These are phyloP conservation scores for Fusarium sp. DNA, from an alignment of 2,329 filamentous ascomycete genomes.

Conservation along the genomic window DNA sequence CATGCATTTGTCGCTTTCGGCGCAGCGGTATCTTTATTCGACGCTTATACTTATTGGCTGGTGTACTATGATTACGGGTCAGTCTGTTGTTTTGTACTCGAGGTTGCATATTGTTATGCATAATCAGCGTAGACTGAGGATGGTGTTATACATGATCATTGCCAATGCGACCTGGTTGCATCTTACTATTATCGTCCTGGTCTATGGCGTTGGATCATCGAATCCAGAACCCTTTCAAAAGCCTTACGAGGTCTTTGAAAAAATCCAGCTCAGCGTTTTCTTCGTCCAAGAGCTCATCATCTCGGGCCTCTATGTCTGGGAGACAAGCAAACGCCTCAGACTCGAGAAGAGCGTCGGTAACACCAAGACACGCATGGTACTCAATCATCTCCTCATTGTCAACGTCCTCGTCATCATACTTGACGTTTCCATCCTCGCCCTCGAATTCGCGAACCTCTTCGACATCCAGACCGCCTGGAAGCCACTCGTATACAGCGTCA, in stretches of 20 bases:
- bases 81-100: conserved; percentile 72
- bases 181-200: conserved; percentile 66
- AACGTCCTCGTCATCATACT: conserved; percentile 58
- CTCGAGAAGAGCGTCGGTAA: conserved; percentile 52
- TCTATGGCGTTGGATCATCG: conserved; percentile 62
- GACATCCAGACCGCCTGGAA: conserved; percentile 45
- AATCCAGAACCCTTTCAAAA: conserved; percentile 37
- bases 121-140: conserved; percentile 61
- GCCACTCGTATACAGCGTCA: conserved; percentile 51
- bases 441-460: conserved; percentile 57
- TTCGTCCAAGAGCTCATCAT: conserved; percentile 67
- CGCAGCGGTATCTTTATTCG: conserved; percentile 32
- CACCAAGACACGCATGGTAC: conserved; percentile 25
- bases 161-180: conserved; percentile 65
- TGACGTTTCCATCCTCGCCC: conserved; percentile 48
- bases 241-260: conserved; percentile 62
- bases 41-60: conserved; percentile 50
- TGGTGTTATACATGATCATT: conserved; percentile 69
- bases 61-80: conserved; percentile 69
- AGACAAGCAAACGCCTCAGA: conserved; percentile 62
- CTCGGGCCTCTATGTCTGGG: conserved; percentile 65
- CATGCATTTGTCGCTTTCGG: conserved; percentile 48
- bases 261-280: conserved; percentile 67
- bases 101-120: conserved; percentile 70
- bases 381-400: conserved; percentile 57